Conservation (phyloP, 2,329 filamentous ascomycete species). For the Madurella fahalii region DNA sequence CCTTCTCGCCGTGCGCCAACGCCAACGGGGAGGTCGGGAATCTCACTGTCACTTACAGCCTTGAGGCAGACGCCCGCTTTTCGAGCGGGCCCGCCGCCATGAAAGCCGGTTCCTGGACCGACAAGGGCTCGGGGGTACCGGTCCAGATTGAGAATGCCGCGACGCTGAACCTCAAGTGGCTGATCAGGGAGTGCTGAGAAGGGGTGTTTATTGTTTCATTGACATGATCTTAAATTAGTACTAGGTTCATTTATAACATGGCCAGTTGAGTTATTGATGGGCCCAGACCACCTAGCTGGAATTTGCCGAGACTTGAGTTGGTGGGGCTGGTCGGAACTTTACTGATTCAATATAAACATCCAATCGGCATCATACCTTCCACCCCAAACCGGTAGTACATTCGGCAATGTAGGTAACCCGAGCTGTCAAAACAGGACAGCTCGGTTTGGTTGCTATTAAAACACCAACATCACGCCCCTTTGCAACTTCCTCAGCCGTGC, state of each 20-base stretch:
- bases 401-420: not conserved
- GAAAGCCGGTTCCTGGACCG: slow-evolving; percentile 5
- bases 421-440: not conserved
- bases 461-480: not conserved
- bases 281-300: not conserved
- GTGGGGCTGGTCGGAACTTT: not conserved
- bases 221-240: not conserved
- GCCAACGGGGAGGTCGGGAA: slow-evolving; percentile 7
- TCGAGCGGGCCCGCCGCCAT: slow-evolving; percentile 7
- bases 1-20: slow-evolving; percentile 5
- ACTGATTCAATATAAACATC: not conserved
- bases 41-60: slow-evolving; percentile 8
- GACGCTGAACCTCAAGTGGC: slow-evolving; percentile 10
- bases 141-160: slow-evolving; percentile 8
- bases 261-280: not conserved
- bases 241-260: not conserved
- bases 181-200: slow-evolving; percentile 4
- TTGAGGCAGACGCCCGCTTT: slow-evolving; percentile 6
- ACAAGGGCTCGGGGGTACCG: slow-evolving; percentile 1
- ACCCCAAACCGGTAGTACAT: not conserved
- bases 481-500: not conserved
- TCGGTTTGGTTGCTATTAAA: not conserved
- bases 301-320: not conserved
- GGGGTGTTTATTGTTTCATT: too few species aligned
- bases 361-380: not conserved